phyloP scores from a whole-genome alignment of 768 basidiomycete species.

The Boletus bicolor region DNA sequence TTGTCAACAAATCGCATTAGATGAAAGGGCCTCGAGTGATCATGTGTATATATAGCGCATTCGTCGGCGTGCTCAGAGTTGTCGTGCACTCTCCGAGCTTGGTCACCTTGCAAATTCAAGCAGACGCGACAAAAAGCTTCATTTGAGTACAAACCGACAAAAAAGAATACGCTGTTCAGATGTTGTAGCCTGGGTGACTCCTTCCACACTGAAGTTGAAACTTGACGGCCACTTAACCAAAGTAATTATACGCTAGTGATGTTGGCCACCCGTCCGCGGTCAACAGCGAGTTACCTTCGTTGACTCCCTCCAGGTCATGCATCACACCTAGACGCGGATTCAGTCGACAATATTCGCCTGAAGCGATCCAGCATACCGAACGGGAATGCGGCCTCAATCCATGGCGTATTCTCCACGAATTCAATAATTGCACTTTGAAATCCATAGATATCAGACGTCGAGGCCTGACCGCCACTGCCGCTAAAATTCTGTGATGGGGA shows the following conservation, averaged over 20 bases:
- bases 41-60: background rate
- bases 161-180: background rate
- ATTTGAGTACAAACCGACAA: conserved; percentile 11
- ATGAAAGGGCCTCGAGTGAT: background rate
- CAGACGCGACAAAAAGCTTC: background rate
- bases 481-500: conserved; percentile 47
- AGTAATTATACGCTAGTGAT: conserved; percentile 51
- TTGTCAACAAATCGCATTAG: background rate
- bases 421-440: conserved; percentile 46
- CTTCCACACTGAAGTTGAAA: background rate
- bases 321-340: conserved; percentile 44
- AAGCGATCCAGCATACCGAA: conserved; percentile 53
- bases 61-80: no score
- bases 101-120: no score
- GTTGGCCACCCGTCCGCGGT: conserved; percentile 44
- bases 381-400: conserved; percentile 44
- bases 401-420: conserved; percentile 44
- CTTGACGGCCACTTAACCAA: conserved; percentile 29
- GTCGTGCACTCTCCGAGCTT: background rate
- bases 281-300: conserved; percentile 54
- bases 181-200: background rate
- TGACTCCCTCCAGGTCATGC: conserved; percentile 55
- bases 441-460: conserved; percentile 36
- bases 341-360: background rate
- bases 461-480: conserved; percentile 40